Base-by-base conservation (phyloP, 1,284 basidiomycete species). In the Schizopora paradoxa region DNA sequence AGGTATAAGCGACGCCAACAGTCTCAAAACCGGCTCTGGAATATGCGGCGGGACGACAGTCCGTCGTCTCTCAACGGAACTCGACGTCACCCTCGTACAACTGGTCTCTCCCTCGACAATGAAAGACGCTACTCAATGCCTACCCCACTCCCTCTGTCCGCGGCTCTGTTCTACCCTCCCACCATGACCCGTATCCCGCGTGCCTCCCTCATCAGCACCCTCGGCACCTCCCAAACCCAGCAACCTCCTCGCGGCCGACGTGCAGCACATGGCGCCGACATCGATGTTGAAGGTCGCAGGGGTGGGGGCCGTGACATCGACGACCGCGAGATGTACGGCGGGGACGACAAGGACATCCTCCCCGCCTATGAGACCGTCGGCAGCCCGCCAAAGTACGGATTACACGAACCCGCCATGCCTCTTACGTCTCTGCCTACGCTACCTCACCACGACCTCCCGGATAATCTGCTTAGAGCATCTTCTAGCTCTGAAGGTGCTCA, bases 91-190 rank as follows among this genome's bases (percentile, higher is more conserved):
- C 47, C 47, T 7, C 48, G 48, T 1, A 50, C 48, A 71, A 77
- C 63, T 75, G 74, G 74, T 67, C 67, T 43, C 67, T 76, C 32
- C 22, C 45, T 26, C n/a, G 36, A 28, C 18, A 18, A 22, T 8
- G 22, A 18, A 22, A 27, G 14, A 13, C 34, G 6, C 23, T 21
- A 16, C 21, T 33, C n/a, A n/a, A n/a, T n/a, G n/a, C n/a, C n/a
- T n/a, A n/a, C 25, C 34, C 8, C 26, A 10, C 21, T 43, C 26
- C 27, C 41, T 16, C 18, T 39, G 7, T 18, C 19, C 25, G 36
- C 41, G 13, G 23, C 48, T 8, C 31, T 45, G 23, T 42, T 47
- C 37, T 50, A 50, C 21, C 48, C 48, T 19, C 48, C 48, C 3
- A 26, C 34, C 18, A 37, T 47, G 48, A 47, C 18, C 43, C 48